phyloP scores from a whole-genome alignment of 345 rosid genomes.

The Hirschfeldia incana region DNA sequence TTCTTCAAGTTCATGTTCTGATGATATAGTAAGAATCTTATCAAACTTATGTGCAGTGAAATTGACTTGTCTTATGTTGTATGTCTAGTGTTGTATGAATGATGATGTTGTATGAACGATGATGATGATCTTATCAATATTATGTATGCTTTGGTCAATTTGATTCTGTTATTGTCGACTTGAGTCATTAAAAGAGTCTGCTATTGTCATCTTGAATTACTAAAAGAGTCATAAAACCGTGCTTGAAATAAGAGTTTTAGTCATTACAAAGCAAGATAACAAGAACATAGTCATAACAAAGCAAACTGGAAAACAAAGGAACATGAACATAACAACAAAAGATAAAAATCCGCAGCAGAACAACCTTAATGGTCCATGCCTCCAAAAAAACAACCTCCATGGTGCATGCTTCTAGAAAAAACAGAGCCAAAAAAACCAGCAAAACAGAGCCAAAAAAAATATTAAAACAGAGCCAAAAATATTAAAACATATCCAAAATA shows the following conservation, averaged over 20 bases:
- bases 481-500: too few species aligned
- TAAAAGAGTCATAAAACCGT: not conserved
- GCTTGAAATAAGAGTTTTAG: not conserved
- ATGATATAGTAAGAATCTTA: not conserved
- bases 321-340: not conserved
- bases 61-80: not conserved
- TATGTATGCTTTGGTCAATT: not conserved
- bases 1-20: not conserved
- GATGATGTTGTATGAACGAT: not conserved
- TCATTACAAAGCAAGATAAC: not conserved
- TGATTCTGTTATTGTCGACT: not conserved
- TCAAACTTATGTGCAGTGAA: not conserved
- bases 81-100: not conserved
- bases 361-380: not conserved
- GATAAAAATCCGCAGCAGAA: not conserved
- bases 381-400: not conserved
- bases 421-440: not conserved
- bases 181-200: not conserved
- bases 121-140: not conserved
- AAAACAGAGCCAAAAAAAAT: not conserved
- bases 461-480: too few species aligned
- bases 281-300: not conserved
- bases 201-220: not conserved
- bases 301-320: not conserved
- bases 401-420: not conserved